phyloP scores from a whole-genome alignment of 495 filamentous ascomycete species.

The Apiosordaria backusii region DNA sequence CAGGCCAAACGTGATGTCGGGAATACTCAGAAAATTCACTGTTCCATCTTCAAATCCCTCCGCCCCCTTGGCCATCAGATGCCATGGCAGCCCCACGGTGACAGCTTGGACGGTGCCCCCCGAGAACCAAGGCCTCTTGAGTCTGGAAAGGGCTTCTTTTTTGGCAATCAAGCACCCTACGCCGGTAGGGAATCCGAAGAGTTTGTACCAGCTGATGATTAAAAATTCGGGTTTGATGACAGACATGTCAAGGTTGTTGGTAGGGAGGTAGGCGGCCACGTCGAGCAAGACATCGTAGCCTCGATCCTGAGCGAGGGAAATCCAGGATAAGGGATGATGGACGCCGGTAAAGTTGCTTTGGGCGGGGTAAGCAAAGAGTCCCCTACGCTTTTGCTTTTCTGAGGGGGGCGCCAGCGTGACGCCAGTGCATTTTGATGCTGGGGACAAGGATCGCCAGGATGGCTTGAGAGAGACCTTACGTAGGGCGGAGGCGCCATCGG shows the following conservation, averaged over 20 bases:
- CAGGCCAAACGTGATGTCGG: constrained; percentile 53
- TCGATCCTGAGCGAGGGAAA: constrained; percentile 39
- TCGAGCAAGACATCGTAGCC: constrained; percentile 54
- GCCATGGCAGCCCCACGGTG: constrained; percentile 47
- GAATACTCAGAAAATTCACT: constrained; percentile 54
- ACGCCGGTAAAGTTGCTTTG: constrained; percentile 63
- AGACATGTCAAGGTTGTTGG: constrained; percentile 50
- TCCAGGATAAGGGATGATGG: constrained; percentile 54
- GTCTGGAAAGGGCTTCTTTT: constrained; percentile 41
- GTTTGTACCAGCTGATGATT: constrained; percentile 59
- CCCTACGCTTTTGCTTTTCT: constrained; percentile 14
- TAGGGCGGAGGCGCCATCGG: background rate
- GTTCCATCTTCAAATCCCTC: constrained; percentile 60
- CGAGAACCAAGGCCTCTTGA: constrained; percentile 53
- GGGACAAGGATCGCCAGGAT: background rate
- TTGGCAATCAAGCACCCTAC: constrained; percentile 56
- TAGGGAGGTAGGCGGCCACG: constrained; percentile 55
- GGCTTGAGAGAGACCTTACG: background rate
- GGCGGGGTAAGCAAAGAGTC: constrained; percentile 60
- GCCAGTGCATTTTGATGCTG: background rate
- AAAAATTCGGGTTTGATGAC: constrained; percentile 54
- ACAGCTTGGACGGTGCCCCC: constrained; percentile 60
- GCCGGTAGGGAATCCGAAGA: constrained; percentile 60
- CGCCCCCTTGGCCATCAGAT: constrained; percentile 43
- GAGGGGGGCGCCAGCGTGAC: background rate